These are phyloP conservation scores for Coprinopsis cinerea DNA, from an alignment of 768 basidiomycete genomes.

Conservation along the genomic window DNA sequence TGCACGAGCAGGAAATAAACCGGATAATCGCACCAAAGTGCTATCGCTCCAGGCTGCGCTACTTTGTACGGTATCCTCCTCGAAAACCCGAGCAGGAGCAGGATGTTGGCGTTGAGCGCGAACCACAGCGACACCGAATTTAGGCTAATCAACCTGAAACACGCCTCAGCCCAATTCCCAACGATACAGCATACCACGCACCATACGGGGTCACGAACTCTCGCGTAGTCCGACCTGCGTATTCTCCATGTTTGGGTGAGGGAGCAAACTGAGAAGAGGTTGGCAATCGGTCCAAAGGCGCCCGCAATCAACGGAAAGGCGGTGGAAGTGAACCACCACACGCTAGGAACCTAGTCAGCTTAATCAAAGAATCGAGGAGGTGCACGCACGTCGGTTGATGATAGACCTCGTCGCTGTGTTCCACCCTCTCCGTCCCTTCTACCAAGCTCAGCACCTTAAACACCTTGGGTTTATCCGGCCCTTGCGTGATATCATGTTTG, in stretches of 20 bases:
- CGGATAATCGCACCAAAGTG: constrained; percentile 35
- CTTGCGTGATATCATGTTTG: too few species aligned
- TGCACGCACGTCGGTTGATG: neutral
- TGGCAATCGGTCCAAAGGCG: constrained; percentile 36
- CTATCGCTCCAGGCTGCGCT: constrained; percentile 32
- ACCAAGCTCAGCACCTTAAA: too few species aligned
- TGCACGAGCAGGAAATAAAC: too few species aligned
- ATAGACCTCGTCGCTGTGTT: neutral
- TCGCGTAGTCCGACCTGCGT: constrained; percentile 10
- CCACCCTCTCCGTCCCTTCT: neutral
- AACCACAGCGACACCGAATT: constrained; percentile 27
- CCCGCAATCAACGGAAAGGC: constrained; percentile 36
- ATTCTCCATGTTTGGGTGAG: constrained; percentile 32
- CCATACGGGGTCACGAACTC: constrained; percentile 30
- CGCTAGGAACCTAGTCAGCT: constrained; percentile 13
- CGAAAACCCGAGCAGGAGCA: constrained; percentile 34
- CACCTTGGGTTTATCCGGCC: too few species aligned
- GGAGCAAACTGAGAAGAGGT: constrained; percentile 33
- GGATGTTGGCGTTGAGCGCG: constrained; percentile 28
- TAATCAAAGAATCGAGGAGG: neutral
- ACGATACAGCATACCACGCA: constrained; percentile 12
- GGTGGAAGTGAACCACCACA: constrained; percentile 37
- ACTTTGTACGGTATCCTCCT: constrained; percentile 27
- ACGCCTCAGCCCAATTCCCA: neutral
- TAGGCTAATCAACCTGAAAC: constrained; percentile 25